Evolutionary conservation across 1,139 yeast species (phyloP), one percentile per base, ranked within the genome.

Genomic region (Sugiyamaella castrensis): DNA sequence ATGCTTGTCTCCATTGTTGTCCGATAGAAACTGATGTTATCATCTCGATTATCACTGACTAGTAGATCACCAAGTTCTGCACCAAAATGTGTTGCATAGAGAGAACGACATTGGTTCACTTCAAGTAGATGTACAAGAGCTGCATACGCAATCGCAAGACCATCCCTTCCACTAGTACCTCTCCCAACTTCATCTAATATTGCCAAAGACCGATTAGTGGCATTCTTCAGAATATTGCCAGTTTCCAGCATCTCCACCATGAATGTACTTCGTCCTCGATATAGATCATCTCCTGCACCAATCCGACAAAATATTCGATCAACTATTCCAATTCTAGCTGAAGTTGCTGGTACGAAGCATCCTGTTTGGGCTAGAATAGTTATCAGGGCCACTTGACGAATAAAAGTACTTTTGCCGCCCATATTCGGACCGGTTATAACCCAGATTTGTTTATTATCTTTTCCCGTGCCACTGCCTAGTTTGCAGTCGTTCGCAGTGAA

Each of bases 181-280:
- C 98, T 74, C 0, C 98, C 98, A n/a, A 92, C 83, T 60, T 92
- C 98, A 68, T 92, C 98, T 40, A 92, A 79, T 30, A 92, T 85
- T 0, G 96, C 96, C 54, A 92, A 68, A 0, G 98, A 89, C 38
- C 75, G 68, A 0, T 74, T 62, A 0, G 98, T 88, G 1, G 98
- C 95, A 52, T 86, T 80, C 42, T 77, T 74, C 47, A 92, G 68
- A 34, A 92, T 89, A 54, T 79, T 76, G 26, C 95, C 84, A 0
- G 96, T 87, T 63, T 92, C 98, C n/a, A 87, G 79, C 98, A 92
- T 91, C 60, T 92, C 98, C 12, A 91, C 96, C 98, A 92, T 89
- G 61, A 92, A 92, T 0, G 98, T 91, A 55, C 96, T 87, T 67
- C 89, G 76, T 57, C 91, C 94, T 52, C 87, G 81, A 62, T 76